Base-by-base conservation (phyloP, 2,329 filamentous ascomycete genomes). In the Coniochaeta pulveracea region DNA sequence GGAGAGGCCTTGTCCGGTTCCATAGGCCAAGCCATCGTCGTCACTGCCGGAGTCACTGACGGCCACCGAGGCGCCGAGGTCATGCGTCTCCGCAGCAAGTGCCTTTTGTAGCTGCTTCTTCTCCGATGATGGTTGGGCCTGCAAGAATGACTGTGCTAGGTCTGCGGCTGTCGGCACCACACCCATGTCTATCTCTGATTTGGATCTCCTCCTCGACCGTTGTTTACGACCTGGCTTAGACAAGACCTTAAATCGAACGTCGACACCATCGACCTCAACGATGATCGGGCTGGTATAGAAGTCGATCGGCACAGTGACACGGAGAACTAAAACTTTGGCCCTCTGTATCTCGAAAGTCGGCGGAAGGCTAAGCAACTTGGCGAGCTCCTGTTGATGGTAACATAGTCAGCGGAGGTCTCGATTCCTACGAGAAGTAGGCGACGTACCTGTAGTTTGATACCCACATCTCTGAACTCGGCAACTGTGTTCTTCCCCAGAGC, bases 401-500 rank as follows among this genome's bases (percentile, higher is more conserved):
- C 27, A 9, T 23, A 38, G 38, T 35, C 35, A 34, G 31, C 35
- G 32, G 17, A 27, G 18, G 14, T 24, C 12, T 11, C 31, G n/a
- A 15, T 10, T 22, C 30, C 11, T 33, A 35, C 19, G 31, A 22
- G 35, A 29, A 19, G 23, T 31, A 18, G 11, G 35, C 33, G 37
- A 29, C 64, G 46, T 64, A 84, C 85, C 66, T 85, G 72, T 38
- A 88, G 60, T 51, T 79, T 81, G 42, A 95, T 63, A 3, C 81
- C 85, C 37, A 95, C 80, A 66, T 96, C 81, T 45, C 80, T 76
- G 45, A 95, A 78, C 55, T 94, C 88, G 27, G 95, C 70, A 1
- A 82, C 80, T 25, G 80, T 91, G 43, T 80, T 79, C 54, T 80
- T 78, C 21, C 91, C 91, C 57, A 85, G 73, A 28, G 77, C 78